These are phyloP conservation scores for Dendrothele bispora DNA, from an alignment of 768 basidiomycete species.

Conservation along the genomic window DNA sequence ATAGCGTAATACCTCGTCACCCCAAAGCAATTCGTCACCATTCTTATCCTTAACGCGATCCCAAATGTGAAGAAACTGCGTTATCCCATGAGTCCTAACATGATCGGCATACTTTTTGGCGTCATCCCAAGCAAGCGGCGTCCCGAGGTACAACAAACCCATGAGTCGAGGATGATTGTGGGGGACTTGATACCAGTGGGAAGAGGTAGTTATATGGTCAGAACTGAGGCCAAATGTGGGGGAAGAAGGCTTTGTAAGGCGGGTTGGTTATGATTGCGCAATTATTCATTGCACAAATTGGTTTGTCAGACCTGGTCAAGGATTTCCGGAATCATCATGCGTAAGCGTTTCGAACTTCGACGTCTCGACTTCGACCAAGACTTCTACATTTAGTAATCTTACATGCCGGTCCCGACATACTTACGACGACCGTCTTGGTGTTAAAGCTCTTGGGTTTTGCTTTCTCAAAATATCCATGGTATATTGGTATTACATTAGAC, in stretches of 20 bases:
- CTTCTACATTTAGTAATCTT: too few relatives aligned
- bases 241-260: conserved; percentile 7
- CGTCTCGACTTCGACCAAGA: too few relatives aligned
- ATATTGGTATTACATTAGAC: neutral
- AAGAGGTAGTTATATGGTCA: neutral
- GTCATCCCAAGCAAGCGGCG: conserved; percentile 89
- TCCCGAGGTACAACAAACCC: conserved; percentile 93
- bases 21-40: conserved; percentile 95
- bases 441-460: neutral
- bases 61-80: conserved; percentile 94
- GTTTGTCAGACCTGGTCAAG: conserved; percentile 13
- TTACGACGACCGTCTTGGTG: neutral
- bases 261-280: conserved; percentile 2
- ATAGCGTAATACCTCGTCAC: conserved; percentile 77
- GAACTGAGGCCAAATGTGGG: neutral
- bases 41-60: conserved; percentile 86
- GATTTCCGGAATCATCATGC: too few relatives aligned
- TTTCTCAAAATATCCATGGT: neutral
- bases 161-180: conserved; percentile 52
- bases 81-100: conserved; percentile 89
- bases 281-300: conserved; percentile 8
- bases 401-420: too few relatives aligned
- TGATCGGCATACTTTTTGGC: conserved; percentile 86
- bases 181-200: too few relatives aligned
- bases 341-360: too few relatives aligned